Base-by-base conservation (phyloP, 1,284 basidiomycete species). In the Inonotus hispidus region DNA sequence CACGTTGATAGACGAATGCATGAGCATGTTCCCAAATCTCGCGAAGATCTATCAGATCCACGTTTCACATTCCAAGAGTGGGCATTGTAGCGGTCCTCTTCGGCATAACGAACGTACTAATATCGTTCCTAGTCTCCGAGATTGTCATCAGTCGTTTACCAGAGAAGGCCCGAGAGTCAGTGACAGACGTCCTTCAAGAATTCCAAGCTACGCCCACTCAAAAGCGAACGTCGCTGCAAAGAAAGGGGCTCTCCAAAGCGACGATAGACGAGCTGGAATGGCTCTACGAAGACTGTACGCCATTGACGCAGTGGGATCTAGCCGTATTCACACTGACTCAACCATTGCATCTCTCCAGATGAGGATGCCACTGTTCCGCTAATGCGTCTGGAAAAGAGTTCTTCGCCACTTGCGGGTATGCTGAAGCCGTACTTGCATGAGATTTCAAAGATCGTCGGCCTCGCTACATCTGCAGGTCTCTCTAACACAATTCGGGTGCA, bases 21-120 rank as follows among this genome's bases (percentile, higher is more conserved):
- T 92, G 39, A 80, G 85, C 46, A 81, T 77, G 58, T 92, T 91
- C 71, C 90, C 90, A 10, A 87, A 79, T 64, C 74, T 89, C 52
- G 74, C 78, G 7, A 75, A 82, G 63, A 78, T 77, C 59, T 90
- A 88, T 66, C 85, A 88, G 64, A 84, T 91, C 43, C 83, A 85
- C 63, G 77, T 92, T 1, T 90, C 88, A 13, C 89, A 92, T 73
- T 84, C 87, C 0, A 79, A 76, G 62, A 83, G 90, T 91, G 68
- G 41, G 84, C 73, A 1, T 27, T 13, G 14, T 53, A 46, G 16
- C 11, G 41, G 6, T 56, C 55, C 27, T 25, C 23, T 41, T 35
- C 14, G 57, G 16, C 58, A 14, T 50, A 41, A 43, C 62, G 52
- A 49, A 16, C 58, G 14, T 49, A 43, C 45, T 64, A 52, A 49